Conservation (phyloP, 192 early-diverging fungal species). For the Kickxella alabastrina region DNA sequence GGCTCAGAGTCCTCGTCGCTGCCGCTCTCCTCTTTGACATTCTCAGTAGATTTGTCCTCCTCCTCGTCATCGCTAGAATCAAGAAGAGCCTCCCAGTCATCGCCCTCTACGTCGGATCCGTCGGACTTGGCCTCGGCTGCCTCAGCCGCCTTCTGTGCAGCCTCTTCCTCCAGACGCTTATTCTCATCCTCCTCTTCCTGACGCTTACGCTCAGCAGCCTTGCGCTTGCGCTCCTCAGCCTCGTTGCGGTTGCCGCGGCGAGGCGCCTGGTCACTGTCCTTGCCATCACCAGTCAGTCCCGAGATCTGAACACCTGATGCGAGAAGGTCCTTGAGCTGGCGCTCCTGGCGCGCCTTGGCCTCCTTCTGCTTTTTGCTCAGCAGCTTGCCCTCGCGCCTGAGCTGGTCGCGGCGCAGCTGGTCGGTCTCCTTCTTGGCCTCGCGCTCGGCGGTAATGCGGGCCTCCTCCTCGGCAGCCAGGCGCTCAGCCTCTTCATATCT, state of each 20-base stretch:
- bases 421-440: slow-evolving; percentile 75
- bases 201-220: slow-evolving; percentile 15
- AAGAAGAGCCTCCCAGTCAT: slow-evolving; percentile 43
- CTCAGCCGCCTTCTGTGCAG: slow-evolving; percentile 55
- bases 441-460: slow-evolving; percentile 62
- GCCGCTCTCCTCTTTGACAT: slow-evolving; percentile 22
- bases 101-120: slow-evolving; percentile 16
- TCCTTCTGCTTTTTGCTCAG: slow-evolving; percentile 91
- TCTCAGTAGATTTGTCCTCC: slow-evolving; percentile 51
- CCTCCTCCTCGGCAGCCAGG: slow-evolving; percentile 66
- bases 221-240: slow-evolving; percentile 47
- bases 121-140: slow-evolving; percentile 48
- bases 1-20: slow-evolving; percentile 26
- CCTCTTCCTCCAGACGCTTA: slow-evolving; percentile 38
- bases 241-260: slow-evolving; percentile 19
- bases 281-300: slow-evolving; percentile 26
- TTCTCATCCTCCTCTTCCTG: slow-evolving; percentile 65
- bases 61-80: slow-evolving; percentile 49
- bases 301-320: slow-evolving; percentile 74
- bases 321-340: slow-evolving; percentile 72
- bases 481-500: slow-evolving; percentile 66
- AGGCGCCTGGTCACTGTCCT: slow-evolving; percentile 2
- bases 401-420: slow-evolving; percentile 79
- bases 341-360: slow-evolving; percentile 66
- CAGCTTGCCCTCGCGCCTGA: slow-evolving; percentile 87